Evolutionary conservation across 768 basidiomycete species (phyloP).

Genomic region (Mycena capillaripes): DNA sequence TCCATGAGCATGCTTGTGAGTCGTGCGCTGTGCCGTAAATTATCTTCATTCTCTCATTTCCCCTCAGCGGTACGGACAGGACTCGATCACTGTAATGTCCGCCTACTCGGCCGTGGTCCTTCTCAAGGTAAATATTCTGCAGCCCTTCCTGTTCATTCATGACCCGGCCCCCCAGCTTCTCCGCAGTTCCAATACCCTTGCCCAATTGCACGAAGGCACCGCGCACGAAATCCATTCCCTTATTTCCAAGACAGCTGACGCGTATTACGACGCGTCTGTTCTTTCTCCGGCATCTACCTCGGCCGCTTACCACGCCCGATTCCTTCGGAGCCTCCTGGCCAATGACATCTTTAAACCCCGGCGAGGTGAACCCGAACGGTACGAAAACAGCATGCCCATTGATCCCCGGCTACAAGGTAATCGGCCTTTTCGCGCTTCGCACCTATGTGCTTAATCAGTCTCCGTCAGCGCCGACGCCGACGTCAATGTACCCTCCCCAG

Average conservation of each 20-base stretch:
- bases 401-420: conserved; percentile 72
- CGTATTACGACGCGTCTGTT: conserved; percentile 80
- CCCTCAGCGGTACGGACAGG: conserved; percentile 84
- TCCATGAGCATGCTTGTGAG: conserved; percentile 81
- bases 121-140: conserved; percentile 67
- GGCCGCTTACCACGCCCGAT: conserved; percentile 85
- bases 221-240: conserved; percentile 74
- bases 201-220: conserved; percentile 72
- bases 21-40: conserved; percentile 13
- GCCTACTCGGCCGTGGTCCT: conserved; percentile 89
- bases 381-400: conserved; percentile 58
- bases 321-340: conserved; percentile 77
- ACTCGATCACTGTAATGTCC: conserved; percentile 88
- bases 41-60: conserved; percentile 23
- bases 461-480: conserved; percentile 22
- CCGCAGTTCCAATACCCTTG: conserved; percentile 69
- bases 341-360: conserved; percentile 72
- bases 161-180: conserved; percentile 61
- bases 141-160: neutral
- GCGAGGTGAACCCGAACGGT: conserved; percentile 55
- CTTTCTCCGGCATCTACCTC: conserved; percentile 72
- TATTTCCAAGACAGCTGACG: conserved; percentile 81
- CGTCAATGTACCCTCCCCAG: conserved; percentile 25
- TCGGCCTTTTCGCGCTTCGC: conserved; percentile 36
- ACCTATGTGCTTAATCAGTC: conserved; percentile 11